Evolutionary conservation across 2,329 filamentous ascomycete genomes (phyloP).

Genomic region (Hypoxylon sp.): DNA sequence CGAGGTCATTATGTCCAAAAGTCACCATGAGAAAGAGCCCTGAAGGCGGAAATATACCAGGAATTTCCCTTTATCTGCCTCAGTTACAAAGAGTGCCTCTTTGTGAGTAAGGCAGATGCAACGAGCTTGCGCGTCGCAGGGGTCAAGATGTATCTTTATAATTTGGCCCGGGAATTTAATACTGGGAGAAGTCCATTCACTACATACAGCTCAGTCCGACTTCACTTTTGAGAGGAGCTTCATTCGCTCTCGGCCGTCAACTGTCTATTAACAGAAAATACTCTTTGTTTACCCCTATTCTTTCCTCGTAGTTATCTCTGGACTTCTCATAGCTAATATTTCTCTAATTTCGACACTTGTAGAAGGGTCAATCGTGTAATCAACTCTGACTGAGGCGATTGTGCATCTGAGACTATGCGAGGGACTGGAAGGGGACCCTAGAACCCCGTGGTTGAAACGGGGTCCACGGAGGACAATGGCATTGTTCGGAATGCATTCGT

Average conservation of each 20-base stretch:
- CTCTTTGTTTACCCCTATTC: neutral
- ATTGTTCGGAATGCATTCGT: neutral
- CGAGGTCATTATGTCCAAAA: neutral
- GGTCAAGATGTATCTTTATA: neutral
- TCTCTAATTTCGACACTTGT: neutral
- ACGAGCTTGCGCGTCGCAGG: neutral
- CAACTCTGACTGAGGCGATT: neutral
- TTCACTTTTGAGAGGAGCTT: too few relatives aligned
- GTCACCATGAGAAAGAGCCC: neutral
- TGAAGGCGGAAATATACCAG: neutral
- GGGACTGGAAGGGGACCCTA: neutral
- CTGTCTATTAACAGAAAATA: neutral
- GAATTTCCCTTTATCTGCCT: neutral
- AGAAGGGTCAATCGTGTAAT: neutral
- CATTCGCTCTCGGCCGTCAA: neutral
- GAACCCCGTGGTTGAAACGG: neutral
- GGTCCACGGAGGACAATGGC: neutral
- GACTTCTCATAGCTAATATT: too few relatives aligned
- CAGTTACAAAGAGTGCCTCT: neutral
- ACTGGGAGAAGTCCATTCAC: too few relatives aligned
- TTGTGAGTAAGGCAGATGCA: neutral
- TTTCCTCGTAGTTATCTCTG: neutral
- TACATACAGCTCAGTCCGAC: too few relatives aligned
- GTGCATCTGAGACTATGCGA: neutral
- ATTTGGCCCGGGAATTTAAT: neutral